Evolutionary conservation across 2,329 filamentous ascomycete genomes (phyloP).

Genomic region (Akanthomyces muscarius): DNA sequence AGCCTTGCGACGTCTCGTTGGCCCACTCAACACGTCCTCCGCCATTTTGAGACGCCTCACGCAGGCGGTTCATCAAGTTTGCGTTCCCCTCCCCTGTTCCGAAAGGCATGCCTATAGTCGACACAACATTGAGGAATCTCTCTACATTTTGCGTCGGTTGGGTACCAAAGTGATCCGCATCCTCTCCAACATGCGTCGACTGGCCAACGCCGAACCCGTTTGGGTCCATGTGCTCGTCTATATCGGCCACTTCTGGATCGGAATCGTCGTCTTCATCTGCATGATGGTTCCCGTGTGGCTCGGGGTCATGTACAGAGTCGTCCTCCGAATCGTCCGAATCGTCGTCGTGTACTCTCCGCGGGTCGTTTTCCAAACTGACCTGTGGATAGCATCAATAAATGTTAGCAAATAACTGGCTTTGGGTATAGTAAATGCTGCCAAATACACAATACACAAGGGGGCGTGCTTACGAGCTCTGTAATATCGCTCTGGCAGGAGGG

Average conservation of each 20-base stretch:
- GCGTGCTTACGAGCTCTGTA: conserved; percentile 71
- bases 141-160: conserved; percentile 36
- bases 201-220: conserved; percentile 40
- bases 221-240: conserved; percentile 49
- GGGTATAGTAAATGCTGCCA: not conserved
- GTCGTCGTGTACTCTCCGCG: conserved; percentile 40
- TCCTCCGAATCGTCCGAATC: conserved; percentile 21
- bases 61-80: not conserved
- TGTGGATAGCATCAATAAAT: conserved; percentile 25
- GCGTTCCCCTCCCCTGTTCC: not conserved
- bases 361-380: conserved; percentile 58
- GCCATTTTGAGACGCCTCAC: not conserved
- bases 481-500: conserved; percentile 74
- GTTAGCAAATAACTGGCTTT: not conserved
- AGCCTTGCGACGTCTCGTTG: conserved; percentile 40
- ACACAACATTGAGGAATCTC: conserved; percentile 44
- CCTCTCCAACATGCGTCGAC: conserved; percentile 29
- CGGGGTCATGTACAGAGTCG: not conserved
- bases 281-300: conserved; percentile 15
- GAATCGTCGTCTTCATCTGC: conserved; percentile 42
- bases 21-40: conserved; percentile 32
- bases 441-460: not conserved
- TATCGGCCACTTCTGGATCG: conserved; percentile 57
- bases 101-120: conserved; percentile 29
- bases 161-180: conserved; percentile 29